Percentiles rank a stretch among this genome's conserved stretches.
These are phyloP conservation scores for Avicennia marina DNA, from an alignment of 257 asterid species.

Conservation along the genomic window DNA sequence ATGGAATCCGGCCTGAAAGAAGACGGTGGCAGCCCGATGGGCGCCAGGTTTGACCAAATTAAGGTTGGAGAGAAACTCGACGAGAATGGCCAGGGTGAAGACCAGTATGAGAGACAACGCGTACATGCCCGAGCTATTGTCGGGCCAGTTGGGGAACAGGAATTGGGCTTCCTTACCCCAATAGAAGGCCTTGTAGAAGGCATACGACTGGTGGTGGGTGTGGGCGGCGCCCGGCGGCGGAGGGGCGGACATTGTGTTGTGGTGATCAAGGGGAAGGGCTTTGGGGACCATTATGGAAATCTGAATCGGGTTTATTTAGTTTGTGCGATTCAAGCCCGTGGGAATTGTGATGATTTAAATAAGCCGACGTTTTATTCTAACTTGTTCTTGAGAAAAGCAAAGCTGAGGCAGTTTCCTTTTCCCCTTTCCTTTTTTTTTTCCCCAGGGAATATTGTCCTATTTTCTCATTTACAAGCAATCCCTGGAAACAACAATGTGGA, in stretches of 20 bases:
- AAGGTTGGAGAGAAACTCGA: conserved; percentile 47
- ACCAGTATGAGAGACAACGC: conserved; percentile 51
- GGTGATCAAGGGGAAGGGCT: conserved; percentile 20
- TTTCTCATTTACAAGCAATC: conserved; percentile 32
- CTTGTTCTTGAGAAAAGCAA: conserved; percentile 31
- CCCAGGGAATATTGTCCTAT: conserved; percentile 28
- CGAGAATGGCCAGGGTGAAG: conserved; percentile 49
- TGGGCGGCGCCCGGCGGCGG: conserved; percentile 22
- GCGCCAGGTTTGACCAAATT: conserved; percentile 52
- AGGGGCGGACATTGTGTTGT: conserved; percentile 22
- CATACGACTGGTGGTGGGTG: conserved; percentile 26
- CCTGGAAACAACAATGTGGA: conserved; percentile 7
- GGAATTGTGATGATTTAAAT: conserved; percentile 21
- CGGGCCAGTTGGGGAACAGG: conserved; percentile 48
- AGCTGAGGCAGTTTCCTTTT: neutral
- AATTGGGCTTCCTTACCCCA: conserved; percentile 46
- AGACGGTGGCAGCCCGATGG: conserved; percentile 36
- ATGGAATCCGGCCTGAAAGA: conserved; percentile 51
- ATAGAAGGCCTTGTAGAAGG: conserved; percentile 32
- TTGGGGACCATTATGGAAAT: conserved; percentile 20
- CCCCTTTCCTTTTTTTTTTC: neutral
- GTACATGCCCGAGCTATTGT: conserved; percentile 56
- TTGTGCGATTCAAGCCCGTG: conserved; percentile 4
- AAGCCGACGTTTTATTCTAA: conserved; percentile 30
- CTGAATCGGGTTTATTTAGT: neutral